phyloP scores from a whole-genome alignment of 2,329 filamentous ascomycete genomes.

The Lanzia echinophila region DNA sequence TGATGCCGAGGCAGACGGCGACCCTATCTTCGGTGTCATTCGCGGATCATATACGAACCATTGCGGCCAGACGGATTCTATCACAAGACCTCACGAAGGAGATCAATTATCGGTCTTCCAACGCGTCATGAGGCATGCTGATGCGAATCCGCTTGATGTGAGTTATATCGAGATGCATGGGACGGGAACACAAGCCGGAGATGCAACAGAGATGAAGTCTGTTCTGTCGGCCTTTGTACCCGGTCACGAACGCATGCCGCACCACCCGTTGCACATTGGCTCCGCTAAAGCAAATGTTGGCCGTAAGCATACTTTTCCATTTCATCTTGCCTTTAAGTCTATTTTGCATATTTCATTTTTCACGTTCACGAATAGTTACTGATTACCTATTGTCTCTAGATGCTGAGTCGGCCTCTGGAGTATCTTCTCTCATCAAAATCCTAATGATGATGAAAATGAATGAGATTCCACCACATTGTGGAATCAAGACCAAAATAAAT shows the following conservation, averaged over 20 bases:
- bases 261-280: conserved; percentile 13
- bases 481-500: conserved; percentile 19
- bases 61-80: not conserved
- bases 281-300: conserved; percentile 25
- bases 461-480: conserved; percentile 13
- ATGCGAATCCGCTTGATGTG: not conserved
- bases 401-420: conserved; percentile 22
- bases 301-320: not conserved
- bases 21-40: not conserved
- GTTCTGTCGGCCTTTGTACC: conserved; percentile 11
- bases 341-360: too few species aligned
- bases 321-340: too few species aligned
- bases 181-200: conserved; percentile 19
- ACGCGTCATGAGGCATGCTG: not conserved
- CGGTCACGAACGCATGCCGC: conserved; percentile 7
- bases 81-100: not conserved
- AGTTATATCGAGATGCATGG: conserved; percentile 6
- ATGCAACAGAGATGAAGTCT: conserved; percentile 14
- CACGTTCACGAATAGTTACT: too few species aligned
- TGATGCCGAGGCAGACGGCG: not conserved
- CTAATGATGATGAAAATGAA: conserved; percentile 18
- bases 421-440: conserved; percentile 23
- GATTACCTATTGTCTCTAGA: conserved; percentile 3
- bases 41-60: not conserved
- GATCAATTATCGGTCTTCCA: not conserved